A percentile compares a stretch with the other conserved stretches of the same genome.
Conservation (phyloP, 1,139 yeast genomes). For the Yamadazyma aaseri region DNA sequence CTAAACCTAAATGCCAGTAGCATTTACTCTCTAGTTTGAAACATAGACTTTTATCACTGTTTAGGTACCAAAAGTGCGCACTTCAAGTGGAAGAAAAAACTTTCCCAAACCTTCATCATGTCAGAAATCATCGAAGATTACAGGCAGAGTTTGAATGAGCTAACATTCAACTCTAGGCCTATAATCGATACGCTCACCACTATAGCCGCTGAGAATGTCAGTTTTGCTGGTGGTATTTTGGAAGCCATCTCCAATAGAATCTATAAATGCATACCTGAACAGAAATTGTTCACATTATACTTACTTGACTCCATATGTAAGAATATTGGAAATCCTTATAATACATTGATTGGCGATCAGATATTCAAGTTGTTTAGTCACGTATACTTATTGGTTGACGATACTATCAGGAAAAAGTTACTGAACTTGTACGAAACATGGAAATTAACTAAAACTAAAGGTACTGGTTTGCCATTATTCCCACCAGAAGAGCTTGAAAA, state of each 20-base stretch:
- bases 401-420: slow-evolving; percentile 63
- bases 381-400: slow-evolving; percentile 76
- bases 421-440: slow-evolving; percentile 83
- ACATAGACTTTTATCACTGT: too few species aligned
- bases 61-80: too few species aligned
- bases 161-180: slow-evolving; percentile 88
- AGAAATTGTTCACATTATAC: slow-evolving; percentile 80
- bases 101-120: slow-evolving; percentile 15
- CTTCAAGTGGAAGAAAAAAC: not conserved
- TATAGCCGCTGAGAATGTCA: slow-evolving; percentile 80
- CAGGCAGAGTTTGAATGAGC: slow-evolving; percentile 63
- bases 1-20: too few species aligned
- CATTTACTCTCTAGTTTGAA: too few species aligned
- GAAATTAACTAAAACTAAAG: slow-evolving; percentile 57
- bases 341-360: slow-evolving; percentile 65
- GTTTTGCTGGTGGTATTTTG: slow-evolving; percentile 74
- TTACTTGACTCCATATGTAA: slow-evolving; percentile 91
- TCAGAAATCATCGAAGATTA: slow-evolving; percentile 50
- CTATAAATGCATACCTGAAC: slow-evolving; percentile 60
- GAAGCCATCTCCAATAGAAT: slow-evolving; percentile 67
- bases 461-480: slow-evolving; percentile 68
- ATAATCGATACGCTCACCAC: slow-evolving; percentile 83
- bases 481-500: slow-evolving; percentile 66
- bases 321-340: slow-evolving; percentile 86
- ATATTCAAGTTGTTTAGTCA: slow-evolving; percentile 69